phyloP scores from a whole-genome alignment of 768 basidiomycete genomes.

The Leucosporidium creatinivorum region DNA sequence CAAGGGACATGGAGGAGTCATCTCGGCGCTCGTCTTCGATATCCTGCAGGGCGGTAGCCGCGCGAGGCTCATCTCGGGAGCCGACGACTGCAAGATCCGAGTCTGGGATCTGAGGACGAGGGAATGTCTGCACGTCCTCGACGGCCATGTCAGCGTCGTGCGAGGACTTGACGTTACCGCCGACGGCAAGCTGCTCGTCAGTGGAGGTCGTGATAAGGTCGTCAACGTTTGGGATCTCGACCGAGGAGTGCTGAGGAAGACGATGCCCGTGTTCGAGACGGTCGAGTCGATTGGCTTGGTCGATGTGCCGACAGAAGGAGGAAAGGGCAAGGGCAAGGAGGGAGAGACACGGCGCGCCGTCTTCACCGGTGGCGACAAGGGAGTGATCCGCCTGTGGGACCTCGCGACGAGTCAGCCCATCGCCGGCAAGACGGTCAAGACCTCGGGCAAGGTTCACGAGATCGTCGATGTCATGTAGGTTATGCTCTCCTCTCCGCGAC shows the following conservation, averaged over 20 bases:
- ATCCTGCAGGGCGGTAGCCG: constrained; percentile 50
- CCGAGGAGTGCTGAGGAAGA: constrained; percentile 46
- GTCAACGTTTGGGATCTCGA: constrained; percentile 83
- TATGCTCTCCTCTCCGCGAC: background rate
- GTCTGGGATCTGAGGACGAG: constrained; percentile 74
- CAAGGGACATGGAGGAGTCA: constrained; percentile 94
- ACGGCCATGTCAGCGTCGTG: constrained; percentile 92
- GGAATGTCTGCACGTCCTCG: constrained; percentile 71
- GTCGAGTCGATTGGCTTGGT: constrained; percentile 35
- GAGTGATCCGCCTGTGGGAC: constrained; percentile 78
- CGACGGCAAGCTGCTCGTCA: constrained; percentile 84
- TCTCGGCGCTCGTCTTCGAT: constrained; percentile 81
- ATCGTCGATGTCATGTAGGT: constrained; percentile 76
- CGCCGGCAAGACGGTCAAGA: constrained; percentile 47
- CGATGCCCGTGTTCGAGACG: constrained; percentile 41
- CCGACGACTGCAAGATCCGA: constrained; percentile 84
- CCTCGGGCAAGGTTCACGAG: constrained; percentile 57
- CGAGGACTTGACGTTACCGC: constrained; percentile 74
- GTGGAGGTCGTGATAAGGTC: constrained; percentile 86
- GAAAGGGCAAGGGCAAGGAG: constrained; percentile 41
- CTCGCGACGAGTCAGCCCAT: constrained; percentile 58
- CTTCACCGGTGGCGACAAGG: constrained; percentile 88
- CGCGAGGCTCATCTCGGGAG: constrained; percentile 78
- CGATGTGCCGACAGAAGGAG: constrained; percentile 33
- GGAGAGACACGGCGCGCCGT: constrained; percentile 40